Evolutionary conservation across 192 early-diverging fungal genomes (phyloP), one percentile per base, ranked within the genome.

Genomic region (Geranomyces michiganensis): DNA sequence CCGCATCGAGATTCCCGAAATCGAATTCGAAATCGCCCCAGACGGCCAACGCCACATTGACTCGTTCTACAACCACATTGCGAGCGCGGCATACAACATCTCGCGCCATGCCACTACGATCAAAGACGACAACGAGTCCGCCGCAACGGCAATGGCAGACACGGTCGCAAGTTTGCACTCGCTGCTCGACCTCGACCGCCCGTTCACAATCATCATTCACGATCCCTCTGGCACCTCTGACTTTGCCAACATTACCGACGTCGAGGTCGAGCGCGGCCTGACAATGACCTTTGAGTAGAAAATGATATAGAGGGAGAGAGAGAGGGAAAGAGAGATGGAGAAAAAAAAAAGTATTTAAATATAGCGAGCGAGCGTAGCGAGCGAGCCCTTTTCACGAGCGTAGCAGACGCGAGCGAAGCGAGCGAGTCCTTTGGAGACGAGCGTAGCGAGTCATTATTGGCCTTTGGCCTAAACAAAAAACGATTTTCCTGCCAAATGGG

Each of bases 1-100:
- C 15, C 13, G 41, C 7, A 64, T 64, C 32, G 62, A 64, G 62
- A 64, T 64, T 36, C 62, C 62, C 33, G 62, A 41, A 29, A 31
- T 64, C 62, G 62, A 64, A 21, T 64, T 64, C 21, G 62, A 64
- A 21, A 64, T 64, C 21, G 15, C 21, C 5, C 33, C 62, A 1
- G 62, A 64, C 43, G 62, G 62, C 41, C 7, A 1, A 12, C 17
- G 62, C 19, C 62, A 36, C 33, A 64, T 64, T 24, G 62, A 64
- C 43, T 26, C 62, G 41, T 45, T 64, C 15, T 64, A 64, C 62
- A 64, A 64, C 62, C 62, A 64, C 43, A 29, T 64, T 36, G 62
- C 41, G 13, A n/a, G 10, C 15, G 62, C 62, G 2, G 43, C 27
- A 31, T 64, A 17, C 41, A 64, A 64, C 43, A 31, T 64, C 3